Evolutionary conservation across 2,329 filamentous ascomycete genomes (phyloP), one percentile per base, ranked within the genome.

Genomic region (Colletotrichum sp.): DNA sequence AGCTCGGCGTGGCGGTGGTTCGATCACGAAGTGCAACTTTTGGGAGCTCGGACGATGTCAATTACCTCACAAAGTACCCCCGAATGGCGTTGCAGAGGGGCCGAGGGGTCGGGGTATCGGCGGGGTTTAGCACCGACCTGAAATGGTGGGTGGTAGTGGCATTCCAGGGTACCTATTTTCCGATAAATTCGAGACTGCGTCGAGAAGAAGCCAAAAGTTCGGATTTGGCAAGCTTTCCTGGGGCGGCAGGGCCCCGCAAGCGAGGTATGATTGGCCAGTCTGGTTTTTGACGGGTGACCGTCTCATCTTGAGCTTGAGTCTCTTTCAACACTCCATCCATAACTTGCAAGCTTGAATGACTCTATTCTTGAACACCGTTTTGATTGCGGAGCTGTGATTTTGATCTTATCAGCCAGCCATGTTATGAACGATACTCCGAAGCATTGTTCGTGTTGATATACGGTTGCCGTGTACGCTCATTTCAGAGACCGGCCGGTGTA

Each of bases 21-120:
- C 70, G 64, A 76, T 76, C 39, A 32, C 49, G 30, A 55, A 63
- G 28, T 44, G 21, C 36, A 62, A 36, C 39, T 72, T 76, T 72
- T 34, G 62, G 59, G 16, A 68, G 64, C 55, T 72, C 30, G 8
- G 73, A 67, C 13, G 60, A 9, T 44, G 62, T 68, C 39, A 34
- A 73, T 64, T 68, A 72, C 73, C 70, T 76, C 70, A 76, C 72
- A 6, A n/a, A 21, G 52, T 44, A 30, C 67, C 67, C 39, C 21
- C 67, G 24, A 49, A 10, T 39, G 49, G 21, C n/a, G 32, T 1
- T 62, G 26, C 18, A 59, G 36, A 55, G 36, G 34, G 52, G 39
- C 69, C 44, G 57, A 57, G 39, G 52, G 28, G 18, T 75, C 69
- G 73, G 73, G 34, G 55, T 10, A 72, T 75, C 69, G 69, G 69